Conservation (phyloP, 306 rosid species). For the Benincasa hispida region DNA sequence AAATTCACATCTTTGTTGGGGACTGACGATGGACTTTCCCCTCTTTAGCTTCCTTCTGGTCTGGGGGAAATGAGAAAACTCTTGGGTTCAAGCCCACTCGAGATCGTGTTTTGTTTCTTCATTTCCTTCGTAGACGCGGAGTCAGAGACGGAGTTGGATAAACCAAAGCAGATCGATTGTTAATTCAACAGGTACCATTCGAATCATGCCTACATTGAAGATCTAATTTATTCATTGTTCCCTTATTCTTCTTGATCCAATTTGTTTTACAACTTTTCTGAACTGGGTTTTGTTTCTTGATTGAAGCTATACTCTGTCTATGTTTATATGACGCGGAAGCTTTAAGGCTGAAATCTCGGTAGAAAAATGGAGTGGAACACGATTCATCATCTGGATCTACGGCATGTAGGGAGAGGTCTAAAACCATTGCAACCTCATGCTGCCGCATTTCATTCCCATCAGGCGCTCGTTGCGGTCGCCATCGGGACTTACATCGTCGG, state of each 20-base stretch:
- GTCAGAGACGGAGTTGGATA: not conserved
- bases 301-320: not conserved
- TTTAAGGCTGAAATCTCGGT: not conserved
- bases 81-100: not conserved
- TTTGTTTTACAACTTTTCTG: not conserved
- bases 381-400: slow-evolving; percentile 95
- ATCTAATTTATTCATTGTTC: not conserved
- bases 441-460: slow-evolving; percentile 77
- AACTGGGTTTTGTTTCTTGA: not conserved
- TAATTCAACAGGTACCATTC: not conserved
- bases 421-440: slow-evolving; percentile 86
- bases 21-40: not conserved
- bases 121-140: not conserved
- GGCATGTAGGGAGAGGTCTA: slow-evolving; percentile 59
- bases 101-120: not conserved
- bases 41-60: not conserved
- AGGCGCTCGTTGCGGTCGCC: slow-evolving; percentile 86
- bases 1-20: too few relatives aligned
- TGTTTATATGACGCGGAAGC: not conserved
- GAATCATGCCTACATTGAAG: not conserved
- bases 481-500: slow-evolving; percentile 85
- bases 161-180: not conserved
- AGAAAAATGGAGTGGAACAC: slow-evolving; percentile 91
- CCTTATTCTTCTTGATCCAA: not conserved
- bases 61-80: not conserved